Conservation (phyloP, 352 stramenopile genomes). For the Phytophthora boehmeriae region DNA sequence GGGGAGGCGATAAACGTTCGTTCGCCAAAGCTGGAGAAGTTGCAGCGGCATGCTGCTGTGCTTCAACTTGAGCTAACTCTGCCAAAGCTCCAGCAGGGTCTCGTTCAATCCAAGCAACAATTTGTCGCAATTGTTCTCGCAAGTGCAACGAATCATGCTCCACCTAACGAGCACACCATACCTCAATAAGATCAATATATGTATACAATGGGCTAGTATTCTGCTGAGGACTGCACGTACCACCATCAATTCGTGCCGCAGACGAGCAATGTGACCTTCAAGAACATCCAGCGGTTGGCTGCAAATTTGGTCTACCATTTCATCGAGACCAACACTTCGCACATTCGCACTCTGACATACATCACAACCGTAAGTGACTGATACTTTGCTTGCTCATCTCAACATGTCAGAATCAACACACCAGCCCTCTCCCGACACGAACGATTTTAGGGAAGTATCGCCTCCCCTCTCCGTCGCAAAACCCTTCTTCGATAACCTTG, state of each 20-base stretch:
- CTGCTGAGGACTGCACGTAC: slow-evolving; percentile 35
- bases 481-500: slow-evolving; percentile 96
- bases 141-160: slow-evolving; percentile 73
- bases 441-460: slow-evolving; percentile 96
- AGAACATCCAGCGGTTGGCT: slow-evolving; percentile 75
- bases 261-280: slow-evolving; percentile 58
- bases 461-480: slow-evolving; percentile 93
- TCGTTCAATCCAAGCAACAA: slow-evolving; percentile 76
- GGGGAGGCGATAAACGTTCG: slow-evolving; percentile 19
- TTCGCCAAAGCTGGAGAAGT: slow-evolving; percentile 2
- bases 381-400: background rate
- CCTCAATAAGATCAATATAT: background rate
- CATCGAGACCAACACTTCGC: slow-evolving; percentile 79
- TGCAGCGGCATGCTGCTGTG: slow-evolving; percentile 30
- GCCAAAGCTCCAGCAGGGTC: slow-evolving; percentile 59
- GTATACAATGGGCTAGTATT: background rate
- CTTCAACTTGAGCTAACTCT: slow-evolving; percentile 40
- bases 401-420: slow-evolving; percentile 36
- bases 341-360: slow-evolving; percentile 68
- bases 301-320: slow-evolving; percentile 87
- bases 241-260: slow-evolving; percentile 57
- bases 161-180: slow-evolving; percentile 43
- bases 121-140: slow-evolving; percentile 66
- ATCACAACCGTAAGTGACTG: background rate
- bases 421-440: slow-evolving; percentile 87